A percentile compares a stretch with the other conserved stretches of the same genome.
Evolutionary conservation across 2,329 filamentous ascomycete species (phyloP).

Genomic region (Phialophora macrospora): DNA sequence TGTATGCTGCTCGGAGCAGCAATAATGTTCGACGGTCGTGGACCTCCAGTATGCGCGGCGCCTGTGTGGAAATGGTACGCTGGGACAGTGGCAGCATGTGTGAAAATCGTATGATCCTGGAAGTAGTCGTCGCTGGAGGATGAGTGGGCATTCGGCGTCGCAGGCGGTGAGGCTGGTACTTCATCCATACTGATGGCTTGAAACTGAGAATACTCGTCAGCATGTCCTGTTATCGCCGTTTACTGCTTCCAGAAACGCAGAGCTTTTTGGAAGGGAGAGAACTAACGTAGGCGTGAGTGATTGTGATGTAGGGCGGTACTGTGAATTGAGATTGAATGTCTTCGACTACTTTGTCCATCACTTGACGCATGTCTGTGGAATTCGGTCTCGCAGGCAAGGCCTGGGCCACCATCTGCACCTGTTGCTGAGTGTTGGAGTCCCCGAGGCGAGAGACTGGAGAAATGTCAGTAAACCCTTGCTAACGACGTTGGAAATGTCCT

Average conservation of each 20-base stretch:
- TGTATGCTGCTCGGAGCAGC: conserved; percentile 66
- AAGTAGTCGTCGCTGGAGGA: conserved; percentile 62
- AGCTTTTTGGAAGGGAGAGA: not conserved
- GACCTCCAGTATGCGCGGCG: conserved; percentile 46
- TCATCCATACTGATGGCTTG: conserved; percentile 64
- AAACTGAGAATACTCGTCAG: conserved; percentile 42
- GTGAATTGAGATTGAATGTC: conserved; percentile 58
- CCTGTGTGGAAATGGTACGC: conserved; percentile 62
- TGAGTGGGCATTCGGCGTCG: conserved; percentile 57
- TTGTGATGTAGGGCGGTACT: conserved; percentile 63
- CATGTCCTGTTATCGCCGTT: not conserved
- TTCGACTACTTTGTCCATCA: conserved; percentile 61
- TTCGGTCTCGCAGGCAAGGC: conserved; percentile 59
- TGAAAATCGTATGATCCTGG: conserved; percentile 60
- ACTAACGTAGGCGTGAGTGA: conserved; percentile 62
- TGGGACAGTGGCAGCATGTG: conserved; percentile 64
- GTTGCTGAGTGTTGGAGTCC: conserved; percentile 42
- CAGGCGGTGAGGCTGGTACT: conserved; percentile 66
- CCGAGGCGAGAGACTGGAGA: conserved; percentile 22
- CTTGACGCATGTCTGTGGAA: conserved; percentile 45
- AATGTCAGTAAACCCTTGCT: conserved; percentile 20
- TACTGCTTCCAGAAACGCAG: not conserved
- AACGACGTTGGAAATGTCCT: not conserved
- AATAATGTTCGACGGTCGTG: conserved; percentile 61
- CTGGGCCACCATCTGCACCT: conserved; percentile 63